These are phyloP conservation scores for Trypethelium eluteriae DNA, from an alignment of 495 filamentous ascomycete species.

Conservation along the genomic window DNA sequence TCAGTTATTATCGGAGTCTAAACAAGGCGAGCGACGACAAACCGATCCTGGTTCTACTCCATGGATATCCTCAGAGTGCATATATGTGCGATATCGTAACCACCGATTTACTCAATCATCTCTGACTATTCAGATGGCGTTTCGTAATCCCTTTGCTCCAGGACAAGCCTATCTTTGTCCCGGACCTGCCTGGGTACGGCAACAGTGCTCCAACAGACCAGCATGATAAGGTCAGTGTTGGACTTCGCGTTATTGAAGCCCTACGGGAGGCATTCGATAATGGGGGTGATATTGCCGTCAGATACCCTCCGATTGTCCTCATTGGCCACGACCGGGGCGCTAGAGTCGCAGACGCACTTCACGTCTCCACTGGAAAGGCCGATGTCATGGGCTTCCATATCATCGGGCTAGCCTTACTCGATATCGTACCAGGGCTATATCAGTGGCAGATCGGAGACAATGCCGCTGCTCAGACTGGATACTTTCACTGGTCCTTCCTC, in stretches of 20 bases:
- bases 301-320: constrained; percentile 28
- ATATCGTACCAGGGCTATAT: constrained; percentile 44
- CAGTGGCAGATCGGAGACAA: constrained; percentile 35
- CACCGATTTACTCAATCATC: not conserved
- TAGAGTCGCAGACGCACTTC: constrained; percentile 42
- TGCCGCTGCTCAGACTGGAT: constrained; percentile 26
- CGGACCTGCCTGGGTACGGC: constrained; percentile 44
- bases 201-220: constrained; percentile 22
- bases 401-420: constrained; percentile 27
- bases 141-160: constrained; percentile 25
- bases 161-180: constrained; percentile 22
- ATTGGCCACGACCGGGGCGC: constrained; percentile 46
- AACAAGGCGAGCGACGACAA: constrained; percentile 14
- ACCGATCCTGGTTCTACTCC: constrained; percentile 24
- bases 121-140: constrained; percentile 15
- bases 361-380: constrained; percentile 28
- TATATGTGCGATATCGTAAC: constrained; percentile 16
- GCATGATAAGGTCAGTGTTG: constrained; percentile 37
- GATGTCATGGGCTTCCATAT: not conserved
- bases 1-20: constrained; percentile 21
- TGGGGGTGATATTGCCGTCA: constrained; percentile 19
- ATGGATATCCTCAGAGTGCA: constrained; percentile 26
- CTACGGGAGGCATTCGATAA: constrained; percentile 15
- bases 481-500: constrained; percentile 48
- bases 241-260: constrained; percentile 34